Conservation (phyloP, 2,329 filamentous ascomycete species). For the Trichoderma atroviride region DNA sequence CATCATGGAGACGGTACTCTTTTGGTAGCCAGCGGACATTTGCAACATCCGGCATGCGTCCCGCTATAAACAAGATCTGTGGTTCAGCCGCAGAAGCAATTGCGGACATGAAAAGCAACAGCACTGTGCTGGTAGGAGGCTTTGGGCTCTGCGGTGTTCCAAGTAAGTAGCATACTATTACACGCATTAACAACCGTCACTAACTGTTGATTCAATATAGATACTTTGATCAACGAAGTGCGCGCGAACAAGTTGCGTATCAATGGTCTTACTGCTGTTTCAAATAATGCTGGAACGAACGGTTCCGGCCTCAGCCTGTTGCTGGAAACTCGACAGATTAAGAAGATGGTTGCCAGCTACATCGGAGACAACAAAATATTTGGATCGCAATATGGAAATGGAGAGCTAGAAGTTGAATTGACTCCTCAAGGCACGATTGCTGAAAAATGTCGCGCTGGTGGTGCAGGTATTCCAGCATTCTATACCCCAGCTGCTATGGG, state of each 20-base stretch:
- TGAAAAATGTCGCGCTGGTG: conserved; percentile 83
- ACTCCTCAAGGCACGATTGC: conserved; percentile 91
- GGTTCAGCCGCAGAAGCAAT: conserved; percentile 70
- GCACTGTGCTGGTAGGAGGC: conserved; percentile 77
- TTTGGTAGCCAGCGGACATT: too few species aligned
- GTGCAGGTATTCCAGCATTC: conserved; percentile 89
- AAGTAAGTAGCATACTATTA: too few species aligned
- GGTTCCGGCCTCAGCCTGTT: conserved; percentile 77
- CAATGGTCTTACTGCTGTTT: conserved; percentile 81
- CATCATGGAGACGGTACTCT: too few species aligned
- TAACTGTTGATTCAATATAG: conserved; percentile 35
- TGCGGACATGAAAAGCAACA: conserved; percentile 76
- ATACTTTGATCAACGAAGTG: conserved; percentile 76
- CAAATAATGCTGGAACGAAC: conserved; percentile 91
- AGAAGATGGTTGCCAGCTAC: conserved; percentile 91
- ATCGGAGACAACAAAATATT: conserved; percentile 95
- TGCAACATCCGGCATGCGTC: too few species aligned
- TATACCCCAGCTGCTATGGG: conserved; percentile 87
- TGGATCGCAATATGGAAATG: conserved; percentile 85
- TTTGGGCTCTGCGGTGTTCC: conserved; percentile 84
- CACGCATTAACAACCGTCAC: too few species aligned
- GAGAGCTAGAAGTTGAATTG: conserved; percentile 85
- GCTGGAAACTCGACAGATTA: conserved; percentile 79
- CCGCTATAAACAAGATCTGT: conserved; percentile 71
- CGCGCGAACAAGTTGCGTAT: conserved; percentile 66